Percentiles rank a stretch among this genome's conserved stretches.
Evolutionary conservation across 1,139 yeast species (phyloP).

Genomic region (Lodderomyces jiufengensis): DNA sequence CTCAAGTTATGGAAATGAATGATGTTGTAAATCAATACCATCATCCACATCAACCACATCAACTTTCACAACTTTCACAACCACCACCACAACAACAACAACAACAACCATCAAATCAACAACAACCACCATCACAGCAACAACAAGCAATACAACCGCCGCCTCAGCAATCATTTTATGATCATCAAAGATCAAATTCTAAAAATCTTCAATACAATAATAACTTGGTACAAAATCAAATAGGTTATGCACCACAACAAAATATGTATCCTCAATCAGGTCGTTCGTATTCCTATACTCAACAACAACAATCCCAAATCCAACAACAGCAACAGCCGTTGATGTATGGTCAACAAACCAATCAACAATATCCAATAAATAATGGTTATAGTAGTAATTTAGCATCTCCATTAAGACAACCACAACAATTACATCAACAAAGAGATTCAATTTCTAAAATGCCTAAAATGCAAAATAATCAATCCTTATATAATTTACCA

Average conservation of each 20-base stretch:
- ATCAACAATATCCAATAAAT: constrained; percentile 1
- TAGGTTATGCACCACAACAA: constrained; percentile 19
- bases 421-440: constrained; percentile 4
- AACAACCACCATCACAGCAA: constrained; percentile 11
- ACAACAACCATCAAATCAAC: constrained; percentile 6
- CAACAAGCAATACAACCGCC: constrained; percentile 14
- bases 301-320: constrained; percentile 9
- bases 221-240: constrained; percentile 24
- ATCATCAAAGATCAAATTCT: constrained; percentile 17
- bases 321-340: constrained; percentile 7
- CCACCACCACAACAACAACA: constrained; percentile 16
- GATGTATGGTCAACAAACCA: constrained; percentile 5
- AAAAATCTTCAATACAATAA: constrained; percentile 14
- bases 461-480: constrained; percentile 14
- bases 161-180: constrained; percentile 3
- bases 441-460: neutral
- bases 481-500: constrained; percentile 31
- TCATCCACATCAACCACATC: constrained; percentile 16
- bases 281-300: constrained; percentile 7
- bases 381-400: constrained; percentile 18
- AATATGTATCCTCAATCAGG: constrained; percentile 19
- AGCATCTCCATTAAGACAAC: constrained; percentile 35
- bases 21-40: constrained; percentile 9
- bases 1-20: constrained; percentile 29
- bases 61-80: constrained; percentile 15